Base-by-base conservation (phyloP, 148 eudicot genomes). In the Agrostemma githago region DNA sequence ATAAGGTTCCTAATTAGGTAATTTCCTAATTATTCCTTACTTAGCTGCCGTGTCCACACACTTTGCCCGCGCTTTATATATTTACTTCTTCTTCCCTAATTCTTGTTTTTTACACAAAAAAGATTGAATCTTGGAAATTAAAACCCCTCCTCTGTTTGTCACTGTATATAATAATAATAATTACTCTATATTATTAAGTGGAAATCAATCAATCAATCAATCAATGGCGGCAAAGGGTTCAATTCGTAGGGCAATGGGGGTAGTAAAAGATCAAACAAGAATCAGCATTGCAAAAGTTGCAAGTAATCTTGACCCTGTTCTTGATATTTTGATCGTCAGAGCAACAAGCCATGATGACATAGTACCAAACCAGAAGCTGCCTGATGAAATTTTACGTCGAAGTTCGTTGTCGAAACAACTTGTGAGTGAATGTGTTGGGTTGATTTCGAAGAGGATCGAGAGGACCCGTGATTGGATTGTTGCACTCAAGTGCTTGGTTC, bases 401-500 rank as follows among this genome's bases (percentile, higher is more conserved):
- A 76, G 76, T 6, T 83, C 83, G 1, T 53, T 44, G 16, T 83
- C 85, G 5, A 74, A 75, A 40, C 74, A 76, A 2, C 80, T 81
- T 76, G 81, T 82, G 4, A 74, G 70, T 10, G 86, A 86, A 8
- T 86, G 81, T 66, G 79, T 86, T 4, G 61, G 38, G 38, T 72
- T 82, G 21, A 73, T 83, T 43, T 80, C 76, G 0, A 86, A 77
- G 74, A 20, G 89, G 44, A 53, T 83, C 5, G 82, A 75, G 40
- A 83, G 72, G 74, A 86, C 92, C 34, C 76, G 58, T 40, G 88
- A 88, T 81, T 88, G 89, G 89, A 77, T 84, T 75, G 92, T 88
- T 76, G 92, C 84, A 3, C 71, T 86, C 56, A 88, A 88, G 78
- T 65, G 82, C 15, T 71, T 88, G 61, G 75, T 88, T 76, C 80